Base-by-base conservation (phyloP, 2,329 filamentous ascomycete genomes). In the Botryotinia convoluta region DNA sequence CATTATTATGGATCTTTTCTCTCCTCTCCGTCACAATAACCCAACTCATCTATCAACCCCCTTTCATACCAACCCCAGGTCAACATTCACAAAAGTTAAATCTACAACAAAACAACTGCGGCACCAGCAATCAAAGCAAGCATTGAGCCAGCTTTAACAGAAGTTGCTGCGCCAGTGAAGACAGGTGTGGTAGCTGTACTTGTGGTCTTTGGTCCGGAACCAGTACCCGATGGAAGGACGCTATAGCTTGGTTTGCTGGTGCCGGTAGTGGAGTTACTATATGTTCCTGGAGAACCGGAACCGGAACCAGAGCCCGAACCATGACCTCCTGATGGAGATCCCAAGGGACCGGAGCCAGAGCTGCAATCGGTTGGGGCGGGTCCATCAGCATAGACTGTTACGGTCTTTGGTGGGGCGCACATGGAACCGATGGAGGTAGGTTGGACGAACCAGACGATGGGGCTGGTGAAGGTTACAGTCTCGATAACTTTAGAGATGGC, bases 371-470 rank as follows among this genome's bases (percentile, higher is more conserved):
- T 51, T 45, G 70, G 70, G 7, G 62, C 22, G 16, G 62, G 71
- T 22, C 71, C 51, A 37, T 26, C 37, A 22, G 62, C 71, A 59
- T 68, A 72, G 4, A 60, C 62, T 8, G 71, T 72, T 22, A 72
- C 61, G 0, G 71, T 68, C 18, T 72, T 72, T 42, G 59, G 22
- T 26, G 62, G 71, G 9, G 62, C 39, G 45, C 71, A 72, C 45
- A 72, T 60, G 4, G 62, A 8, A 6, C 39, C 62, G 22, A 22
- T 48, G 18, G 62, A 26, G 4, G 51, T 68, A 67, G 71, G 71
- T 35, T 72, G 37, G 10, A 72, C 71, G 62, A 72, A 72, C 71
- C 71, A 72, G n/a, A 72, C 39, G 1, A 72, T 45, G 18, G 71
- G 62, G 45, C 18, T 68, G 9, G 48, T 48, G 29, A 72, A 68